Base-by-base conservation (phyloP, 192 early-diverging fungal genomes). In the Obelidium mucronatum region DNA sequence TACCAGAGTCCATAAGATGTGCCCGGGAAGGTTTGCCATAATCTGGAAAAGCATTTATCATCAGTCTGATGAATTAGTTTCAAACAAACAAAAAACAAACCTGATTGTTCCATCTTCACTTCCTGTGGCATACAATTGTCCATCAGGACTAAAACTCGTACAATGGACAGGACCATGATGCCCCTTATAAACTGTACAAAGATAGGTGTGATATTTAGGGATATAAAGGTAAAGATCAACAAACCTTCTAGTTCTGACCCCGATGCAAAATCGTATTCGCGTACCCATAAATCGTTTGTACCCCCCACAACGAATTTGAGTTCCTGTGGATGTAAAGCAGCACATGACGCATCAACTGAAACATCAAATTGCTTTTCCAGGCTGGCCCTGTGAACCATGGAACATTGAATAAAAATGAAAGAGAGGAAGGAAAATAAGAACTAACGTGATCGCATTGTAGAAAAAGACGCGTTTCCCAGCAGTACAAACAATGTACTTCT, bases 121-220 rank as follows among this genome's bases (percentile, higher is more conserved):
- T 40, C 94, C 95, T 2, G 94, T 95, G 5, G 95, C 93, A 78
- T 97, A 97, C 24, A 97, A 76, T 59, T 94, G 91, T 37, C 95
- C 95, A 78, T 97, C 95, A 28, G 95, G 95, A 33, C 94, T 97
- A 77, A 95, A 95, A 68, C 92, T 93, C 31, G 92, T 93, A 74
- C 92, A 92, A 62, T 95, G 94, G 40, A 97, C 91, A 0, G 94
- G 91, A 3, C 95, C 95, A 72, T 95, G 94, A 77, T 97, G 95
- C 36, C 95, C 95, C 80, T 95, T 95, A 77, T 95, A 93, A 17
- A 93, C 86, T 66, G 64, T 13, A 6, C 19, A 66, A 35, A 66
- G 33, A 24, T 66, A 34, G 64, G 76, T 95, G 92, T 42, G 53
- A 63, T 15, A 76, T 31, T 72, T 33, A 8, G n/a, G 56, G 5